Conservation (phyloP, 108 stramenopile genomes). For the Thalassiosira profunda region DNA sequence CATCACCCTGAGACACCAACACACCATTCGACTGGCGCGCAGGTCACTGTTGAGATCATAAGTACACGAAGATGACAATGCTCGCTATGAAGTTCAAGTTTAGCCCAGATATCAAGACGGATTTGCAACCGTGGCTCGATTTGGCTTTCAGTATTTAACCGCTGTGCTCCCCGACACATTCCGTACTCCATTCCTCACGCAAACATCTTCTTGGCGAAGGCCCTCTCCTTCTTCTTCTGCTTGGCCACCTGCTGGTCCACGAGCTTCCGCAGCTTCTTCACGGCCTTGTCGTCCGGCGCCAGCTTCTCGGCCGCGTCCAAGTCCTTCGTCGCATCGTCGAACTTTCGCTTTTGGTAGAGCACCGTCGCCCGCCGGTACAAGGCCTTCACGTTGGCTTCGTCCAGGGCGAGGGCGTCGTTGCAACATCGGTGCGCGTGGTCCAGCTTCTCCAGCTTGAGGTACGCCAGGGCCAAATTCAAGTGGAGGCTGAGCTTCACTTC, state of each 20-base stretch:
- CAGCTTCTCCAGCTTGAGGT: slow-evolving; percentile 53
- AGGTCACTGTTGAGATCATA: too few species aligned
- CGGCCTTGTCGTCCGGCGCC: slow-evolving; percentile 62
- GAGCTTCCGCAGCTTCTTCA: slow-evolving; percentile 44
- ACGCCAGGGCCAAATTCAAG: slow-evolving; percentile 58
- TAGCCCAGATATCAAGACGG: too few species aligned
- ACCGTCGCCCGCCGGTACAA: slow-evolving; percentile 60
- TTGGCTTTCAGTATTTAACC: too few species aligned
- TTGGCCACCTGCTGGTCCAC: slow-evolving; percentile 52
- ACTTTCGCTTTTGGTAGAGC: slow-evolving; percentile 54
- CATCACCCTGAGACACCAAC: too few species aligned
- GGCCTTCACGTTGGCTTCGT: slow-evolving; percentile 50
- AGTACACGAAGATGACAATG: too few species aligned
- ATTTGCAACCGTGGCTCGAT: too few species aligned
- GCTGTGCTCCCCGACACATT: too few species aligned
- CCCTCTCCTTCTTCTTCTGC: slow-evolving; percentile 64
- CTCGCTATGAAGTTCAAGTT: too few species aligned
- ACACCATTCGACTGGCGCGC: too few species aligned
- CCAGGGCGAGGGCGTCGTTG: slow-evolving; percentile 58
- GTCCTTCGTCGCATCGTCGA: slow-evolving; percentile 59
- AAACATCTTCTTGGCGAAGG: slow-evolving; percentile 72
- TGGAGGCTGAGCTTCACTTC: slow-evolving; percentile 52
- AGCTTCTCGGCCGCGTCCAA: slow-evolving; percentile 40
- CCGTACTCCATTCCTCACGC: too few species aligned
- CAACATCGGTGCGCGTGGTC: slow-evolving; percentile 52